Evolutionary conservation across 75 land plant species (phyloP), one percentile per base, ranked within the genome.

Genomic region (Selaginella moellendorffii): DNA sequence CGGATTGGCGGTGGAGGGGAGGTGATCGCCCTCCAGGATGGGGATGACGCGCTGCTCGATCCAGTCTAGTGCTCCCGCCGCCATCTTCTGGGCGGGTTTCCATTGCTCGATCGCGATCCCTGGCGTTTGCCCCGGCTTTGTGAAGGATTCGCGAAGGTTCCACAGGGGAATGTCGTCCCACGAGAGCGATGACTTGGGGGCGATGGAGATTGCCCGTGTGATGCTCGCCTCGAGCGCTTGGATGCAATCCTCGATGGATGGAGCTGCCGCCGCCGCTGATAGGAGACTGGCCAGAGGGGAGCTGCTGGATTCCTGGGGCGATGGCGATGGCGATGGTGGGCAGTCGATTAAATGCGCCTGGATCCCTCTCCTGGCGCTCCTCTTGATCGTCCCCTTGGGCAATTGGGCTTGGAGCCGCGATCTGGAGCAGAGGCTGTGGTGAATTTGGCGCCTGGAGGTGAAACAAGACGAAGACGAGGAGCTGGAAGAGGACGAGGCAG

Each of bases 1-100:
- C 1, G 96, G 90, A 62, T 89, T 84, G 8, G 79, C 78, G 2
- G 80, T 77, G 65, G 72, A 68, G 0, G 90, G 81, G 52, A 87
- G 72, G 1, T 79, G 75, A 27, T 52, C 72, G 29, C 68, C 71
- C 67, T 86, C 84, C 28, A 81, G 66, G 1, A 54, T 24, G 0
- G 68, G 19, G 8, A 85, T 65, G 52, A 87, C 54, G 5, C 61
- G 51, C n/a, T 52, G 65, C 75, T 88, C 95, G 17, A 74, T 68
- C 12, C 53, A 21, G 64, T 85, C 82, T 0, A 85, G 31, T 0
- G 74, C 83, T 14, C 63, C 42, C 0, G 90, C 78, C 0, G 78
- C 81, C 2, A 72, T 56, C 54, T 30, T 68, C 64, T 85, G 89
- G 17, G 80, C 2, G 12, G 62, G 23, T 31, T 85, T 85, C 88